phyloP scores from a whole-genome alignment of 1,139 yeast species.

The Nakaseomyces glabratus region DNA sequence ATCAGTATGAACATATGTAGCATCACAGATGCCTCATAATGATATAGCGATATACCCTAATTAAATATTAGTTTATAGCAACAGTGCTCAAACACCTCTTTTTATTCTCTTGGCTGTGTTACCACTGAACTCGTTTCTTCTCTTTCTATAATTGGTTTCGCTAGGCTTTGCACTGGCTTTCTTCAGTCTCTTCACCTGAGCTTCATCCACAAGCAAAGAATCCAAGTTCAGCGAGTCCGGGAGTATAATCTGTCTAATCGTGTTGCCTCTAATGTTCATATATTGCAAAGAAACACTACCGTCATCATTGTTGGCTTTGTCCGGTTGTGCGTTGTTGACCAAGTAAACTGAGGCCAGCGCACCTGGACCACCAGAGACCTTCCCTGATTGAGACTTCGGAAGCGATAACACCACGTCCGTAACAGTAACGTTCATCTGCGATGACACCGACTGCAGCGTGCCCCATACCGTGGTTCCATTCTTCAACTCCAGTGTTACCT shows the following conservation, averaged over 20 bases:
- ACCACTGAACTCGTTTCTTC: constrained; percentile 22
- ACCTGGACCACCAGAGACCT: constrained; percentile 13
- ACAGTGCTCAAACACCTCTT: constrained; percentile 24
- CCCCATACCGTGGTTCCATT: constrained; percentile 75
- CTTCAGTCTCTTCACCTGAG: constrained; percentile 23
- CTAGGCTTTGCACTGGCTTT: constrained; percentile 23
- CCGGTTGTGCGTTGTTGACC: constrained; percentile 12
- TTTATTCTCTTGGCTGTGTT: constrained; percentile 28
- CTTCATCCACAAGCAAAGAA: constrained; percentile 53
- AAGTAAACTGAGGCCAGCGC: constrained; percentile 26
- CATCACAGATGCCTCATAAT: neutral
- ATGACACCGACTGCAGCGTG: constrained; percentile 71
- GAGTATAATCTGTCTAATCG: constrained; percentile 70
- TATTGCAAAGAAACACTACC: constrained; percentile 65
- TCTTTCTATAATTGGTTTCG: constrained; percentile 26
- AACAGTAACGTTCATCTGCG: constrained; percentile 84
- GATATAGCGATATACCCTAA: too few species aligned
- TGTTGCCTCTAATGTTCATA: constrained; percentile 84
- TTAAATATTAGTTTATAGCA: neutral
- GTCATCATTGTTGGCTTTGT: constrained; percentile 38
- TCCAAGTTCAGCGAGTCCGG: constrained; percentile 89
- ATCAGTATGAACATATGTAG: too few species aligned
- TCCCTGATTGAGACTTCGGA: constrained; percentile 13
- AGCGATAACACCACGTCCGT: constrained; percentile 54
- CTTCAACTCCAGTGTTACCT: constrained; percentile 85